Base-by-base conservation (phyloP, 352 stramenopile species). In the Pythium sukuiense region DNA sequence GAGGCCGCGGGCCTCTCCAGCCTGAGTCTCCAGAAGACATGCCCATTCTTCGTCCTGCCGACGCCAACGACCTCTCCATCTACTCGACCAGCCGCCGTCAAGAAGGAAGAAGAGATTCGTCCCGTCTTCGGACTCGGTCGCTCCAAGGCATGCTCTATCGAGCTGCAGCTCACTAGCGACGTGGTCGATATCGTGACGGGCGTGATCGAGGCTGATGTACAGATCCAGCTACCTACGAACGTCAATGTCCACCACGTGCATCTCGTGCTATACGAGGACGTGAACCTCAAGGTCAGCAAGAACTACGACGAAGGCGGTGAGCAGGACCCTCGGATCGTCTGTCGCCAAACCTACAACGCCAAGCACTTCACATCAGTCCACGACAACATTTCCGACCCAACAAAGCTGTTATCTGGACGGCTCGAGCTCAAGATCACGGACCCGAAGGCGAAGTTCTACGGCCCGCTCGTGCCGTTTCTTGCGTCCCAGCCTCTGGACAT, bases 191-290 rank as follows among this genome's bases (percentile, higher is more conserved):
- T 48, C 7, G 26, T 13, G 4, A 9, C 3, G 32, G 49, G 33
- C 49, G 18, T 20, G 52, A 48, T 65, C 13, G 33, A 59, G 30
- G 48, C 59, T 20, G 49, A 46, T 2, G 59, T 54, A 0, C 9
- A 11, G 11, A 16, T 65, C 26, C 32, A 32, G 24, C 6, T 64
- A 13, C 46, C 55, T 20, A 50, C 32, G 24, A 48, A 26, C 7
- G 26, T 41, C 7, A 53, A 45, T 9, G 27, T 67, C 26, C 45
- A 67, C 27, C 59, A 61, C 39, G 60, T 67, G 16, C 26, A 52
- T 12, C 39, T 67, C 1, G 60, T 54, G 9, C 52, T 67, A 6
- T 29, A 60, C 20, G 35, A 67, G 52, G 52, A 67, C 27, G 60
- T 54, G 20, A 61, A 50, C 0, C n/a, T 67, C 8, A 30, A 60